Evolutionary conservation across 768 basidiomycete species (phyloP).

Genomic region (Leccinum longicurvipes): DNA sequence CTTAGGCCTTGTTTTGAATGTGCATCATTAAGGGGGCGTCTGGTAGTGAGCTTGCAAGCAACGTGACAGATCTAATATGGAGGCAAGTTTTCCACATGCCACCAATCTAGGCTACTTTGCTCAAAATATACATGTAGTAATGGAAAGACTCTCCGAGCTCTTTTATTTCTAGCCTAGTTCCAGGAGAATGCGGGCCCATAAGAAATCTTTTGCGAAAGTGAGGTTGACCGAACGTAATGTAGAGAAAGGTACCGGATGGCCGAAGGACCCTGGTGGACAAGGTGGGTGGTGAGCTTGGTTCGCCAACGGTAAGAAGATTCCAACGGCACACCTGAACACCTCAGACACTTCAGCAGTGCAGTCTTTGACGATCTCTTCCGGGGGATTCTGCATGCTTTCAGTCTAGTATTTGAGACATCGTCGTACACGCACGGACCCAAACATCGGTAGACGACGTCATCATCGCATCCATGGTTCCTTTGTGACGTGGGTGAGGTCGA

Average conservation of each 20-base stretch:
- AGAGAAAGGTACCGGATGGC: slow-evolving; percentile 62
- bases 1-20: no score
- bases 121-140: slow-evolving; percentile 75
- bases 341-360: slow-evolving; percentile 78
- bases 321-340: slow-evolving; percentile 58
- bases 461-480: slow-evolving; percentile 88
- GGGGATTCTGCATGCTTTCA: slow-evolving; percentile 55
- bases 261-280: slow-evolving; percentile 55
- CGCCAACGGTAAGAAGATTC: neutral
- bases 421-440: slow-evolving; percentile 50
- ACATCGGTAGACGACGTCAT: slow-evolving; percentile 80
- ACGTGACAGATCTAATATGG: neutral
- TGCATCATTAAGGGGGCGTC: no score
- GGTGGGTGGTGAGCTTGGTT: neutral
- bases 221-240: slow-evolving; percentile 86
- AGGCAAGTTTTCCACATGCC: neutral
- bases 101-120: slow-evolving; percentile 29
- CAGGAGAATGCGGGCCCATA: slow-evolving; percentile 37
- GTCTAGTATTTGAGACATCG: neutral
- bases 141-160: slow-evolving; percentile 79
- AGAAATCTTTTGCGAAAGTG: slow-evolving; percentile 79
- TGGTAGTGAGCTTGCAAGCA: no score
- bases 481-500: neutral
- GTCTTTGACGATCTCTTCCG: slow-evolving; percentile 62
- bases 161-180: slow-evolving; percentile 60